Evolutionary conservation across 1,284 basidiomycete species (phyloP).

Genomic region (Pseudozyma pruni): DNA sequence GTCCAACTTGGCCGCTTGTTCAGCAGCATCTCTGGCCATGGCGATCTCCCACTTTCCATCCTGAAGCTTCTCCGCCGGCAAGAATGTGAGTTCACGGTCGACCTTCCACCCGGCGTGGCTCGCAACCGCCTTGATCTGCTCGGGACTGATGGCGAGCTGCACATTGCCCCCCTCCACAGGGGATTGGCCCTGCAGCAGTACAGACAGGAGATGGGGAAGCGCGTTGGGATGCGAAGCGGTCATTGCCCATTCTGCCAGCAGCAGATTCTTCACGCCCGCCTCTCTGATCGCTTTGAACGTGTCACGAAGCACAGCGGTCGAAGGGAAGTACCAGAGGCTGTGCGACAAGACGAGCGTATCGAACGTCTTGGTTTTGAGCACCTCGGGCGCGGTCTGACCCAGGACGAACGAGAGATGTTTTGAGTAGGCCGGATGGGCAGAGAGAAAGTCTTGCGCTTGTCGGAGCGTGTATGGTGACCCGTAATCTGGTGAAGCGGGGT

Average conservation of each 20-base stretch:
- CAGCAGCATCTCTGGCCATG: constrained; percentile 19
- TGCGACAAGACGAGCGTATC: constrained; percentile 21
- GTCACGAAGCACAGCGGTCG: constrained; percentile 1
- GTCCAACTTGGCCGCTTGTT: background rate
- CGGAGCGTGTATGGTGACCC: constrained; percentile 25
- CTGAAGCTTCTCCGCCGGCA: constrained; percentile 13
- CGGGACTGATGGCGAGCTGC: constrained; percentile 13
- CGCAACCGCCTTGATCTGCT: constrained; percentile 10
- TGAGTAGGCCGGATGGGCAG: background rate
- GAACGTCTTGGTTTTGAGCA: constrained; percentile 1
- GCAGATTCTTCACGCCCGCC: constrained; percentile 23
- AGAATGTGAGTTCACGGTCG: constrained; percentile 9
- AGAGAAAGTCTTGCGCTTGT: constrained; percentile 22
- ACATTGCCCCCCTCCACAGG: constrained; percentile 18
- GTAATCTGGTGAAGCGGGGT: constrained; percentile 16
- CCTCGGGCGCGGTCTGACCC: constrained; percentile 18
- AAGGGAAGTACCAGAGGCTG: constrained; percentile 34
- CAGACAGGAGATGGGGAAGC: constrained; percentile 23
- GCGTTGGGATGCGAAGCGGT: constrained; percentile 20
- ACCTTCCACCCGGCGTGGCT: constrained; percentile 21
- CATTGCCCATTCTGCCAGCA: constrained; percentile 34
- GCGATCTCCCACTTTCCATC: constrained; percentile 28
- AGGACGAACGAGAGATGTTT: constrained; percentile 12
- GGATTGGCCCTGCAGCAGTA: constrained; percentile 22
- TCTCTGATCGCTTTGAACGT: constrained; percentile 13